These are phyloP conservation scores for Solanum hybrid DNA, from an alignment of 305 asterid genomes.

Conservation along the genomic window DNA sequence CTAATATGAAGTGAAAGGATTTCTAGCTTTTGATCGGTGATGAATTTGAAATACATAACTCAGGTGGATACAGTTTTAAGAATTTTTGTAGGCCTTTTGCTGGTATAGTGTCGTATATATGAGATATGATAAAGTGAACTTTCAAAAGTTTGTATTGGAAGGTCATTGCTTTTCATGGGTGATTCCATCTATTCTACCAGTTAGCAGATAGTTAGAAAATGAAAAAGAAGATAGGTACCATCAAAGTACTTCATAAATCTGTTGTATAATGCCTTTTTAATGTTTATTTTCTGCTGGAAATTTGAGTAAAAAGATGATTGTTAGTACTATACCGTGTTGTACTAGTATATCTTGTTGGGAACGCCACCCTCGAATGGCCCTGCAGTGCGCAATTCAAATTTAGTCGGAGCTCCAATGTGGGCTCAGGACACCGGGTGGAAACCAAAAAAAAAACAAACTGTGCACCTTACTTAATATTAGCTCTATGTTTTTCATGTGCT, in stretches of 20 bases:
- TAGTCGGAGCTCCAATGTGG: too few relatives aligned
- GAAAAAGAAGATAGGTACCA: not conserved
- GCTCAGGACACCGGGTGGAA: too few relatives aligned
- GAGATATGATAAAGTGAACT: not conserved
- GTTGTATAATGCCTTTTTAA: not conserved
- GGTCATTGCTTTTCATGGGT: not conserved
- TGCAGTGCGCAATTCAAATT: rapidly evolving
- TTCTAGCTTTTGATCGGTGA: not conserved
- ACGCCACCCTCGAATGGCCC: too few relatives aligned
- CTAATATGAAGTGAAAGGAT: not conserved
- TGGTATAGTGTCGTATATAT: not conserved
- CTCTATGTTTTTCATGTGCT: not conserved
- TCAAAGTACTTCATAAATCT: not conserved
- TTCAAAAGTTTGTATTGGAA: not conserved
- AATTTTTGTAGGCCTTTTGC: not conserved
- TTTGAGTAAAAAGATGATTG: not conserved
- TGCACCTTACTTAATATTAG: too few relatives aligned
- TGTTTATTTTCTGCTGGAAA: not conserved
- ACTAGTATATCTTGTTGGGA: too few relatives aligned
- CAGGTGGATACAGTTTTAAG: not conserved
- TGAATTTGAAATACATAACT: not conserved
- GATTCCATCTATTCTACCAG: not conserved
- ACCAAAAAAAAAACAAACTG: too few relatives aligned
- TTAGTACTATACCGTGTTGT: not conserved
- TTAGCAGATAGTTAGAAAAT: not conserved